Evolutionary conservation across 805 yeast species (phyloP).

Genomic region (Priceomyces haplophilus): DNA sequence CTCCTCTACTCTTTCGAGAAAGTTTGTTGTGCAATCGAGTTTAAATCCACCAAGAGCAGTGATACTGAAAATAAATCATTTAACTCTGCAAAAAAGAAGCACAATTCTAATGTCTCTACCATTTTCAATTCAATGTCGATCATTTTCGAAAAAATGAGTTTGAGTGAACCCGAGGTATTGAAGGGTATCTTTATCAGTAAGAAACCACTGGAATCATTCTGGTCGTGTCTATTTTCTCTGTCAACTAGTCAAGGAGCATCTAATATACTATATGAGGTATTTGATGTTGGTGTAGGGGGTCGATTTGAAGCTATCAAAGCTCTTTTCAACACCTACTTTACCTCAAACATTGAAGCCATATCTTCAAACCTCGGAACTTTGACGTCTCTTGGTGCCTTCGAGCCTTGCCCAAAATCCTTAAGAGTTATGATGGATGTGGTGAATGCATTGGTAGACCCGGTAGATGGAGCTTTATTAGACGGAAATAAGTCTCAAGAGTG

Average conservation of each 20-base stretch:
- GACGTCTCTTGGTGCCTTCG: constrained; percentile 50
- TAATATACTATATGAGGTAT: constrained; percentile 69
- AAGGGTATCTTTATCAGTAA: constrained; percentile 20
- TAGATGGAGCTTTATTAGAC: constrained; percentile 49
- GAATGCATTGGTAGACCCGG: constrained; percentile 61
- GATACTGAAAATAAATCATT: constrained; percentile 16
- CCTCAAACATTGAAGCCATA: constrained; percentile 47
- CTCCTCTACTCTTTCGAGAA: constrained; percentile 17
- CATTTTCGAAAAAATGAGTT: constrained; percentile 31
- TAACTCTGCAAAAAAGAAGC: constrained; percentile 25
- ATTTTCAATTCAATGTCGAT: constrained; percentile 19
- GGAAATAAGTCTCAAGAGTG: constrained; percentile 11
- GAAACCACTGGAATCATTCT: constrained; percentile 55
- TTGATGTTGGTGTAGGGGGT: constrained; percentile 61
- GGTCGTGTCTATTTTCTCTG: constrained; percentile 73
- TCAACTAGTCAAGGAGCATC: constrained; percentile 66
- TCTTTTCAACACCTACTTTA: constrained; percentile 43
- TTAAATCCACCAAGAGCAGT: constrained; percentile 21
- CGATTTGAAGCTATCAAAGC: constrained; percentile 71
- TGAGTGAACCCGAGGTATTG: constrained; percentile 26
- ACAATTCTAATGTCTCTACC: constrained; percentile 26
- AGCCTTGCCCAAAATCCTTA: constrained; percentile 74
- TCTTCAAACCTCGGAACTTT: constrained; percentile 44
- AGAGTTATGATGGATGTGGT: constrained; percentile 72
- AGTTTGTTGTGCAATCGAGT: constrained; percentile 16